A percentile compares a stretch with the other conserved stretches of the same genome.
Conservation (phyloP, 805 yeast genomes). For the Candida vartiovaarae region DNA sequence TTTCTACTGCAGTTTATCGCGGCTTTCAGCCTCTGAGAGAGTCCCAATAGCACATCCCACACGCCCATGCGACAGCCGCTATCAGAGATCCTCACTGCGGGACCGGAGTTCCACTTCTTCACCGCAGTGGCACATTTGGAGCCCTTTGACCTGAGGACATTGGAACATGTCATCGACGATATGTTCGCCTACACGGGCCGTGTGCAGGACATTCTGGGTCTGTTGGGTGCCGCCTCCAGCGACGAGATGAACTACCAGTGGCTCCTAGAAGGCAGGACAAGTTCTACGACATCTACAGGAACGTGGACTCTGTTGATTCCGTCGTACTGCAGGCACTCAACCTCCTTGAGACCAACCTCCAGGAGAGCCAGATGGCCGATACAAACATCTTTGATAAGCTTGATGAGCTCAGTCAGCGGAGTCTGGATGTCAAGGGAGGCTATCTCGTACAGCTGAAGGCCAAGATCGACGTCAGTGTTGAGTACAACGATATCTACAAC, state of each 20-base stretch:
- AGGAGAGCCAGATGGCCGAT: conserved; percentile 22
- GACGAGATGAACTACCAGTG: conserved; percentile 18
- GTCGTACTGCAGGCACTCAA: conserved; percentile 29
- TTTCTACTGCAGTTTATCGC: too few species aligned
- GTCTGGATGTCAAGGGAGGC: conserved; percentile 22
- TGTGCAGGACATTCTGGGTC: conserved; percentile 11
- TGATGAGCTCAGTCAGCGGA: conserved; percentile 26
- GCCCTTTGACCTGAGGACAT: conserved; percentile 18
- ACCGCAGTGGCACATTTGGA: conserved; percentile 19
- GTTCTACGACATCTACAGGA: conserved; percentile 26
- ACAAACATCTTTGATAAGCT: conserved; percentile 24
- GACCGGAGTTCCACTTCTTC: conserved; percentile 21
- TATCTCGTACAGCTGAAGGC: conserved; percentile 24
- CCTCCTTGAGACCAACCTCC: conserved; percentile 26
- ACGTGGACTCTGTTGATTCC: conserved; percentile 29
- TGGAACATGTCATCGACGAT: conserved; percentile 17
- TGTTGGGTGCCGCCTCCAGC: not conserved
- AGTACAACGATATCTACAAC: conserved; percentile 36
- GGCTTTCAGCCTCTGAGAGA: too few species aligned
- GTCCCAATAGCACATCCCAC: too few species aligned
- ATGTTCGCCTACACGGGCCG: conserved; percentile 15
- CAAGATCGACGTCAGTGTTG: conserved; percentile 33
- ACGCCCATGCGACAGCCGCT: conserved; percentile 11
- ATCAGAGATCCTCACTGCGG: conserved; percentile 19
- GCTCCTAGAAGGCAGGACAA: conserved; percentile 29